phyloP scores from a whole-genome alignment of 495 filamentous ascomycete genomes.

The Symbiotaphrina buchneri region DNA sequence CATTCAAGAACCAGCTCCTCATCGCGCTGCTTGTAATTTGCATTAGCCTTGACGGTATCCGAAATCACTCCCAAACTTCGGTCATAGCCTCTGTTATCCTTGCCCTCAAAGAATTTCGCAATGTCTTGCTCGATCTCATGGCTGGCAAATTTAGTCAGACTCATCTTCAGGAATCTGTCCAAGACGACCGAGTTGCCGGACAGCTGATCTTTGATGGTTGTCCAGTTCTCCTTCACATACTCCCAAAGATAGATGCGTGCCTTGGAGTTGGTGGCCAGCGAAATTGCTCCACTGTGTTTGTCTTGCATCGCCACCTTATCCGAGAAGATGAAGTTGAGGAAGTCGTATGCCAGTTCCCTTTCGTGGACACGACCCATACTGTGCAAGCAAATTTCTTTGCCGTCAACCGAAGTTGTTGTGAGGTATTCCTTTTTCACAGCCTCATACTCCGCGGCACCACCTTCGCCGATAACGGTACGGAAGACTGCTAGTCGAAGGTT shows the following conservation, averaged over 20 bases:
- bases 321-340: conserved; percentile 62
- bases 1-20: conserved; percentile 42
- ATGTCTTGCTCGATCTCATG: conserved; percentile 52
- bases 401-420: conserved; percentile 62
- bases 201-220: conserved; percentile 37
- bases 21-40: conserved; percentile 57
- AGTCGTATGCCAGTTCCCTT: conserved; percentile 38
- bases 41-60: conserved; percentile 60
- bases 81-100: conserved; percentile 62
- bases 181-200: conserved; percentile 65
- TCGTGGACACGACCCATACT: conserved; percentile 56
- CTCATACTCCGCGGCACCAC: conserved; percentile 41
- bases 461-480: conserved; percentile 47
- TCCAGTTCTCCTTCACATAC: conserved; percentile 66
- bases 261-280: conserved; percentile 46
- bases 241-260: conserved; percentile 56
- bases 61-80: conserved; percentile 55
- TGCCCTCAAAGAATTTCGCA: conserved; percentile 55
- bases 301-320: conserved; percentile 60
- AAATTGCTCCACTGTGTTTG: conserved; percentile 53
- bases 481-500: conserved; percentile 63
- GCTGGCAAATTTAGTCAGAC: conserved; percentile 55
- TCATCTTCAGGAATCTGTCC: conserved; percentile 63
- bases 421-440: conserved; percentile 66
- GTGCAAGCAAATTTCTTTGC: conserved; percentile 62